Base-by-base conservation (phyloP, 805 yeast genomes). In the Candida dajiaensis region DNA sequence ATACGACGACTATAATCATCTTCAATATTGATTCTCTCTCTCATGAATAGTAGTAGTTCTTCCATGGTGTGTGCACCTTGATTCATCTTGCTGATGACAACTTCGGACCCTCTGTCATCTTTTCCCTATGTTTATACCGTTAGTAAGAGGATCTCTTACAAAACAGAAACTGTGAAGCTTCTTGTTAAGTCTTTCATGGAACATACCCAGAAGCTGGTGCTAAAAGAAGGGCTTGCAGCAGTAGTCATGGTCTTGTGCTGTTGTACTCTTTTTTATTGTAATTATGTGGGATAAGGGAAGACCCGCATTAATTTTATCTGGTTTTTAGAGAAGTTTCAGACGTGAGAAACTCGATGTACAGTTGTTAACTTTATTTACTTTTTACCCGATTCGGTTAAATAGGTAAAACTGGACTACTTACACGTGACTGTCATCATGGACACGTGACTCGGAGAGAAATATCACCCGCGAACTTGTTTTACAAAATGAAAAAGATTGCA, bases 1-100 rank as follows among this genome's bases (percentile, higher is more conserved):
- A 89, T 62, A 48, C 72, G 73, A 46, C 77, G 74, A 35, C 81
- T 67, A 57, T 85, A 86, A 22, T 89, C 96, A 50, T 80, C 84
- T 56, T 88, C 96, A 36, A 89, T 74, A 15, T 76, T 68, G 1
- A 76, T 66, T 35, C 83, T 67, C 47, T 81, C 85, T 48, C 69
- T 74, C 63, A 78, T 79, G 50, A 74, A 79, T 1, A 57, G 53
- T 9, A 67, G 59, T 16, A 82, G 56, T 26, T 73, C 76, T 25
- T 78, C 81, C 42, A 77, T 64, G 1, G 94, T 82, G 41, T 72
- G 73, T 37, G 76, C 69, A 9, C 89, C 78, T 48, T 77, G 72
- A 53, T 77, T 74, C 69, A 84, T 74, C 48, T 82, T 76, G 50
- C 69, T 72, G 44, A 77, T 72, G 18, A 88, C 65, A 11, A 73